Evolutionary conservation across 495 filamentous ascomycete species (phyloP), one percentile per base, ranked within the genome.

Genomic region (Penicillium canescens): DNA sequence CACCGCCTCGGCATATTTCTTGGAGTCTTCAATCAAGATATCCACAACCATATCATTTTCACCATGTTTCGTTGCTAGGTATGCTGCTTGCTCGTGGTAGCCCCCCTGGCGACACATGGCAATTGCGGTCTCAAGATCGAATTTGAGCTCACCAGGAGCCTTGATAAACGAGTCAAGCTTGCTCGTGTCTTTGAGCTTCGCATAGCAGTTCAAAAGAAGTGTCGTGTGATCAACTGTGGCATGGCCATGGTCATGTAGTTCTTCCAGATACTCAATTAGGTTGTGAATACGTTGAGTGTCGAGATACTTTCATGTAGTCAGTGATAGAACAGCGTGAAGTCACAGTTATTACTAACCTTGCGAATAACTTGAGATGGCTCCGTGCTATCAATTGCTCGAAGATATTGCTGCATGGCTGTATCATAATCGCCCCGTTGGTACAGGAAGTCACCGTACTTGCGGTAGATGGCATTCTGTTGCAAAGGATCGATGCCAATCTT

Each of bases 161-260:
- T 95, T 95, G 69, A 98, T 98, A 57, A 98, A 98, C 46, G 88
- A 87, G 59, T 98, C 92, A 13, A 98, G 78, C 70, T 98, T 98
- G 35, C 87, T 85, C 7, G 96, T 92, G 64, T 98, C 92, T 63
- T 98, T 97, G 5, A 96, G 73, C 63, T 98, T 98, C 1, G 94
- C 94, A 64, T 98, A 98, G 74, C 94, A 98, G 67, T 98, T 98
- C 16, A 98, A 73, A 14, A 98, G 74, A 24, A 98, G 78, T 0
- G 92, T 98, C 1, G 94, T 98, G 63, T 98, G 94, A 56, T 98
- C 94, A n/a, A 90, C 87, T 2, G 91, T 96, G 6, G 94, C 94
- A 60, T 84, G 89, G 66, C 93, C 88, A 62, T 96, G 92, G 49
- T 97, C 91, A 67, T 98, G 94, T 23, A 98, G 74, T 69, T 97